A percentile compares a stretch with the other conserved stretches of the same genome.
phyloP scores from a whole-genome alignment of 1,284 basidiomycete genomes.

The Cutaneotrichosporon dermatis region DNA sequence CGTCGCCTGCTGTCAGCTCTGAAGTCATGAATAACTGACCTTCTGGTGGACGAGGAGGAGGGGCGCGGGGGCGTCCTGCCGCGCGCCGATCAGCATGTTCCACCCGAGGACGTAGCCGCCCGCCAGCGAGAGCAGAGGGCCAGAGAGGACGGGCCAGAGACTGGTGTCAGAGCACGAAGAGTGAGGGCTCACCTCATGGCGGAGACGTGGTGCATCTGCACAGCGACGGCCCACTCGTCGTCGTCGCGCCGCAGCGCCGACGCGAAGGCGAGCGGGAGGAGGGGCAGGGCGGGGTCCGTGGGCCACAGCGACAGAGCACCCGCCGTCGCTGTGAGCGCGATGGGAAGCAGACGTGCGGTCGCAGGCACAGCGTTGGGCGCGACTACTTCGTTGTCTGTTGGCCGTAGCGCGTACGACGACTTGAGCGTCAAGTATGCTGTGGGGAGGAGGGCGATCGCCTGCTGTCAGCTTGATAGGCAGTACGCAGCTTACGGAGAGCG shows the following conservation, averaged over 20 bases:
- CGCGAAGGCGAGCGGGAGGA: constrained; percentile 15
- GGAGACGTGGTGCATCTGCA: constrained; percentile 17
- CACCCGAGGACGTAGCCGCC: constrained; percentile 9
- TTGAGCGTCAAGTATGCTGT: constrained; percentile 14
- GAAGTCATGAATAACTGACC: too few relatives aligned
- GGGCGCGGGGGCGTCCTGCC: constrained; percentile 11
- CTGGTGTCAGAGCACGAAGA: neutral
- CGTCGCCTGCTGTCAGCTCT: neutral
- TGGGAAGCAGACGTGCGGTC: constrained; percentile 15
- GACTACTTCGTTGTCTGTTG: constrained; percentile 1
- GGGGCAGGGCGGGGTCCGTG: constrained; percentile 12
- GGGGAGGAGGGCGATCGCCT: constrained; percentile 9
- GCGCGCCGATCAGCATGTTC: constrained; percentile 17
- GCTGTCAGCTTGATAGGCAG: neutral
- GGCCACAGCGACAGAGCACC: constrained; percentile 6
- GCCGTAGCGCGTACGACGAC: constrained; percentile 12
- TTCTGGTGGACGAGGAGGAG: constrained; percentile 11
- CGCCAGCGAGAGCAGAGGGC: constrained; percentile 4
- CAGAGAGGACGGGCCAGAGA: constrained; percentile 10
- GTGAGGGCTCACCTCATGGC: constrained; percentile 1
- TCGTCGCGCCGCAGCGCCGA: constrained; percentile 19
- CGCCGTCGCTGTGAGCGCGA: constrained; percentile 13
- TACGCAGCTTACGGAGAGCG: neutral
- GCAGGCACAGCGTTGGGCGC: constrained; percentile 9
- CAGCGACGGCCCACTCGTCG: constrained; percentile 23